These are phyloP conservation scores for Xanthoceras sorbifolium DNA, from an alignment of 345 rosid species.

Conservation along the genomic window DNA sequence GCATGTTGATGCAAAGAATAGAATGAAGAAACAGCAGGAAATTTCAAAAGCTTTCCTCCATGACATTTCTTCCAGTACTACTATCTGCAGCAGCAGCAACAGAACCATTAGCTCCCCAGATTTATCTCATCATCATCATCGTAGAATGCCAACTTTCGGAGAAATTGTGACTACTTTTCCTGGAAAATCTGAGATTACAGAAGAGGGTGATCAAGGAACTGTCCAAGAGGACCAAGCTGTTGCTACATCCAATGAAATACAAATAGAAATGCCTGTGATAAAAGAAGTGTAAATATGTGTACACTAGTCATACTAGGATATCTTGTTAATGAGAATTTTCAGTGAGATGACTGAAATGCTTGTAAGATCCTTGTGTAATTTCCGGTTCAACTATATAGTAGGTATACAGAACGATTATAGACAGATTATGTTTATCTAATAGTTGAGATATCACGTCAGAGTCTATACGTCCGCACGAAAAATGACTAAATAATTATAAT, in stretches of 20 bases:
- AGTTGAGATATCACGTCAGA: not conserved
- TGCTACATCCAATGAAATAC: not conserved
- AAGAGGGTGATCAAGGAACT: conserved; percentile 7
- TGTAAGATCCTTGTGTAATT: not conserved
- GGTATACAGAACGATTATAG: not conserved
- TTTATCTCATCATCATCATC: conserved; percentile 17
- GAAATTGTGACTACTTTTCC: not conserved
- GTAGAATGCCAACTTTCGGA: conserved; percentile 19
- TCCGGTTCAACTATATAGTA: not conserved
- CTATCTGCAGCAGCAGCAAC: conserved; percentile 5
- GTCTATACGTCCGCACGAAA: too few species aligned
- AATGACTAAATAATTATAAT: too few species aligned
- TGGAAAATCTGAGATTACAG: not conserved
- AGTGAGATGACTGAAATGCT: not conserved
- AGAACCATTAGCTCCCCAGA: not conserved
- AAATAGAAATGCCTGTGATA: not conserved
- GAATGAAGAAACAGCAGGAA: conserved; percentile 26
- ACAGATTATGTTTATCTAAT: not conserved
- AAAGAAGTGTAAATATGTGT: not conserved
- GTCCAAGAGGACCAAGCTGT: not conserved
- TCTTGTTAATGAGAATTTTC: not conserved
- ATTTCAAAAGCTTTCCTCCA: conserved; percentile 1
- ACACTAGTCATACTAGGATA: not conserved
- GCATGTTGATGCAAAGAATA: conserved; percentile 34
- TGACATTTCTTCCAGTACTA: not conserved